Base-by-base conservation (phyloP, 352 stramenopile genomes). In the Phytophthora quininea region DNA sequence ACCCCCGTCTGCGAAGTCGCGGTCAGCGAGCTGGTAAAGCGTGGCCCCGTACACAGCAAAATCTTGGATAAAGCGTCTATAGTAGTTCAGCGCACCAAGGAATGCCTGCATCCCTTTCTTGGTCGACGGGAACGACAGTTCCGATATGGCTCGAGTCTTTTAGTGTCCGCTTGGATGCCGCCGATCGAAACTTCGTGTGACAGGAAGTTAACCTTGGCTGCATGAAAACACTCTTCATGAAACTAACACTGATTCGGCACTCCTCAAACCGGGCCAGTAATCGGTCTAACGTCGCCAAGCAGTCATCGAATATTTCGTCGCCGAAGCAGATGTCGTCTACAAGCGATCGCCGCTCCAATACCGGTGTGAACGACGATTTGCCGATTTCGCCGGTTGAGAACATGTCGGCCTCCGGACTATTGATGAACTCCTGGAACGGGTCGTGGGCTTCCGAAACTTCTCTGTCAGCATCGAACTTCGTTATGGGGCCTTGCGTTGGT, bases 281-380 rank as follows among this genome's bases (percentile, higher is more conserved):
- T 24, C 40, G 6, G 12, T 47, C 40, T 4, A 47, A 24, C 9
- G 40, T 47, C 6, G 9, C 6, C 6, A 47, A 14, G 19, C 40
- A 47, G 4, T 47, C 40, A 24, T 47, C 40, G 19, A 47, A 47
- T 1, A 33, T 40, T 6, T 32, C 31, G 0, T 35, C 46, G 19
- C 56, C 45, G 4, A 63, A 63, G 24, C 56, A 56, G 4, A 49
- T 49, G 24, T 49, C 46, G 14, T 55, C 43, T 0, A 62, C 35
- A 6, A 63, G 55, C 4, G 56, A 63, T 27, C 19, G 4, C 0
- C 46, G 5, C 4, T 49, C 19, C 5, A 63, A 63, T 0, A 63
- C 33, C 1, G 56, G 56, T 27, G 35, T 33, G 0, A 51, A 15
- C n/a, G 6, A 33, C 0, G 56, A 51, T 4, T 40, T 0, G 9